Evolutionary conservation across 352 stramenopile genomes (phyloP).

Genomic region (Phytophthora nicotianae): DNA sequence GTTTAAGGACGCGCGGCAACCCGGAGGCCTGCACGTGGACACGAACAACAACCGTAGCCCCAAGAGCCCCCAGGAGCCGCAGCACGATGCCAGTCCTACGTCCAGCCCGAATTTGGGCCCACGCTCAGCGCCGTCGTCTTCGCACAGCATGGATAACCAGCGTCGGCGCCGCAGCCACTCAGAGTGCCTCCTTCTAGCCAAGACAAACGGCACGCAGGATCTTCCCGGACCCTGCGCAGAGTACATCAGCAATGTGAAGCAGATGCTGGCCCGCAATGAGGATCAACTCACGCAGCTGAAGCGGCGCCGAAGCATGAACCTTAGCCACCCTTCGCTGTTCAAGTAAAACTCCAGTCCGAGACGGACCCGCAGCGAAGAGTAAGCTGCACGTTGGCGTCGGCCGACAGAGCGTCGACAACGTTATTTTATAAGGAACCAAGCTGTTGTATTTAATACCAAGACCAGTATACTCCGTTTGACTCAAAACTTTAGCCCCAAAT

Average conservation of each 20-base stretch:
- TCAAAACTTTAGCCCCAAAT: neutral
- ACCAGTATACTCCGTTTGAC: constrained; percentile 27
- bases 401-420: constrained; percentile 18
- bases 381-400: constrained; percentile 19
- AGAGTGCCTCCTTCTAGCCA: constrained; percentile 80
- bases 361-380: constrained; percentile 4
- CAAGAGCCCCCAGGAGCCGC: constrained; percentile 29
- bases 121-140: constrained; percentile 38
- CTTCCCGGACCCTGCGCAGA: constrained; percentile 80
- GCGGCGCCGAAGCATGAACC: constrained; percentile 71
- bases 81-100: constrained; percentile 21
- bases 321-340: constrained; percentile 56
- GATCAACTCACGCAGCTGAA: constrained; percentile 48
- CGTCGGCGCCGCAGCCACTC: constrained; percentile 78
- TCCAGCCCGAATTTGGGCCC: constrained; percentile 29
- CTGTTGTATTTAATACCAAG: constrained; percentile 48
- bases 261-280: constrained; percentile 78
- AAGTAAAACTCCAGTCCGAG: constrained; percentile 29
- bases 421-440: constrained; percentile 42
- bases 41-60: constrained; percentile 44
- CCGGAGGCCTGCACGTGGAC: constrained; percentile 50
- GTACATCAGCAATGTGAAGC: constrained; percentile 88
- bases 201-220: constrained; percentile 52
- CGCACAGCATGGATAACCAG: constrained; percentile 40
- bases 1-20: constrained; percentile 32